These are phyloP conservation scores for Aureobasidium namibiae DNA, from an alignment of 2,329 filamentous ascomycete genomes.

Conservation along the genomic window DNA sequence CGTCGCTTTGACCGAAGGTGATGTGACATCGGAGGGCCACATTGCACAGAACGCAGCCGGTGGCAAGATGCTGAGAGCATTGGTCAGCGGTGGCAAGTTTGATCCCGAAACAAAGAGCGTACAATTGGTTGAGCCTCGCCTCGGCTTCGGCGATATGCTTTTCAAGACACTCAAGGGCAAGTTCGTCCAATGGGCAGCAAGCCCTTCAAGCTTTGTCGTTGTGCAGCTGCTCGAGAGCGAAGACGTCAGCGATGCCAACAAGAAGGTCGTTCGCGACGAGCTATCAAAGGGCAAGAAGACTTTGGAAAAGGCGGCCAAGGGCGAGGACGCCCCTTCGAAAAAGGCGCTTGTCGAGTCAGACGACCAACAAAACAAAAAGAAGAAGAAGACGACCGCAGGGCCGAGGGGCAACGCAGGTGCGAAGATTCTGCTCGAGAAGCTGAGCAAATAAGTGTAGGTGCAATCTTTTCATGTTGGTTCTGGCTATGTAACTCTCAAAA, in stretches of 20 bases:
- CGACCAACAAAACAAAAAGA: conserved; percentile 24
- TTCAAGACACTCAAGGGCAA: conserved; percentile 71
- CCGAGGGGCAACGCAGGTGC: conserved; percentile 39
- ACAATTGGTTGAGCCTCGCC: conserved; percentile 62
- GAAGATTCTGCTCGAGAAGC: conserved; percentile 37
- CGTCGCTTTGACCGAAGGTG: conserved; percentile 35
- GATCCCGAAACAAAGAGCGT: conserved; percentile 64
- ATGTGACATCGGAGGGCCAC: conserved; percentile 43
- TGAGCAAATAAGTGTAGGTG: conserved; percentile 13
- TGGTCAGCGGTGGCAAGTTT: conserved; percentile 83
- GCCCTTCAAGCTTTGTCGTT: conserved; percentile 77
- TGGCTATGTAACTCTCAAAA: conserved; percentile 2
- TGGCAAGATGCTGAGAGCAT: conserved; percentile 80
- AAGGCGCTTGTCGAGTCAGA: conserved; percentile 29
- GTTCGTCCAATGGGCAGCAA: conserved; percentile 75
- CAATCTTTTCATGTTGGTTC: background rate
- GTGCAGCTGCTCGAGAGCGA: conserved; percentile 70
- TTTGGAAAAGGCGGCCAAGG: conserved; percentile 58
- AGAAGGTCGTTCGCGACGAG: conserved; percentile 57
- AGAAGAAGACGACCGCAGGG: conserved; percentile 25
- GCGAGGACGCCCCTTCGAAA: conserved; percentile 28
- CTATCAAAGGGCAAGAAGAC: conserved; percentile 66
- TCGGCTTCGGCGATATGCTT: conserved; percentile 74
- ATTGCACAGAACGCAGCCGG: conserved; percentile 55
- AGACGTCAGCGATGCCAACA: conserved; percentile 53